These are phyloP conservation scores for Fulvia fulva DNA, from an alignment of 2,329 filamentous ascomycete genomes.

Conservation along the genomic window DNA sequence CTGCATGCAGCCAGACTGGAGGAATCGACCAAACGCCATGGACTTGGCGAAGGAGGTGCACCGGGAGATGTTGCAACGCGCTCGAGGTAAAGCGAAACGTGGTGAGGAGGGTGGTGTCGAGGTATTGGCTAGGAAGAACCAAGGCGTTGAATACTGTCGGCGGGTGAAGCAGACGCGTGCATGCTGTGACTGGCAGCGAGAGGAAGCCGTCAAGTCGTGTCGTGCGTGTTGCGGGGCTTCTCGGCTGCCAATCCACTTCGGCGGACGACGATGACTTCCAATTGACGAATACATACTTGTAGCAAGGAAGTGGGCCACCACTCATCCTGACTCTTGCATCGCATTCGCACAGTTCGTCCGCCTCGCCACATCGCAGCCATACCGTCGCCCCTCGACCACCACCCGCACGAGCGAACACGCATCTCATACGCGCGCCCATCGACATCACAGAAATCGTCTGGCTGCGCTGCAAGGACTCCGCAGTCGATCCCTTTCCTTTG, in stretches of 20 bases:
- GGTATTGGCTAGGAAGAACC: no score
- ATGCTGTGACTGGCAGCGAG: no score
- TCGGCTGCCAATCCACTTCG: no score
- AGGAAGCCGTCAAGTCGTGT: no score
- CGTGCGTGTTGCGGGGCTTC: no score
- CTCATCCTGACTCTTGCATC: background rate
- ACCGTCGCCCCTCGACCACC: background rate
- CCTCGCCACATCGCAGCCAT: background rate
- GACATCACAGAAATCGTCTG: background rate
- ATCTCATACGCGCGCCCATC: background rate
- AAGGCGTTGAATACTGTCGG: no score
- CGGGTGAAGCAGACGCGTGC: no score
- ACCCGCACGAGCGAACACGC: slow-evolving; percentile 10
- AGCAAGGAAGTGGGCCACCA: no score
- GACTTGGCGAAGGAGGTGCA: slow-evolving; percentile 6
- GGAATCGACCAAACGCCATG: slow-evolving; percentile 4
- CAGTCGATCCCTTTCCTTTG: background rate
- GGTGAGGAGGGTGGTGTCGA: background rate
- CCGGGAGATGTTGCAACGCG: background rate
- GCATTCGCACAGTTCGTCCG: background rate
- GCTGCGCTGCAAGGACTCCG: background rate
- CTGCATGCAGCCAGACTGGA: slow-evolving; percentile 6
- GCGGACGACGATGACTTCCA: no score
- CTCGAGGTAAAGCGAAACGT: background rate
- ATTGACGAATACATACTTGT: no score